Percentiles rank a stretch among this genome's conserved stretches.
These are phyloP conservation scores for Penicillium lagena DNA, from an alignment of 495 filamentous ascomycete genomes.

Conservation along the genomic window DNA sequence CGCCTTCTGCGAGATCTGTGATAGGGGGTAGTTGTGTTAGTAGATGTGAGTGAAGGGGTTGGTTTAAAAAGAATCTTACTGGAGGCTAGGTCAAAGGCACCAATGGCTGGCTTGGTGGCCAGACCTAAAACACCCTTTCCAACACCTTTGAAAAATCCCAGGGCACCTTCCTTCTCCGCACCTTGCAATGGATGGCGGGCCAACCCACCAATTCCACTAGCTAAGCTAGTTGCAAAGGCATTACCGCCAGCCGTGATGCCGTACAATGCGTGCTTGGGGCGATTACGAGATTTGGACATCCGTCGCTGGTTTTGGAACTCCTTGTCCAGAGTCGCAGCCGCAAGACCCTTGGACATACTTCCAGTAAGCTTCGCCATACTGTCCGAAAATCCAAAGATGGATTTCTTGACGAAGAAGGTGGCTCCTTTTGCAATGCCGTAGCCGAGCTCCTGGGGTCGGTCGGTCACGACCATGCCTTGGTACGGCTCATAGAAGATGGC, in stretches of 20 bases:
- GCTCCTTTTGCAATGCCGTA: slow-evolving; percentile 94
- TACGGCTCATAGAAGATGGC: slow-evolving; percentile 99
- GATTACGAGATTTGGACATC: slow-evolving; percentile 86
- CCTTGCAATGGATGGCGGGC: slow-evolving; percentile 91
- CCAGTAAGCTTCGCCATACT: slow-evolving; percentile 95
- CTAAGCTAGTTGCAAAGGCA: slow-evolving; percentile 86
- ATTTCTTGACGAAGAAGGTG: slow-evolving; percentile 96
- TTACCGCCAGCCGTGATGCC: slow-evolving; percentile 94
- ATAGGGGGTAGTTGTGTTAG: slow-evolving; percentile 11
- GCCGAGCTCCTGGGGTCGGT: slow-evolving; percentile 88
- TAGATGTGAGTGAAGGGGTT: neutral
- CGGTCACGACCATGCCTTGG: slow-evolving; percentile 94
- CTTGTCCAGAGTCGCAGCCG: slow-evolving; percentile 93
- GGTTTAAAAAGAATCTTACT: slow-evolving; percentile 32
- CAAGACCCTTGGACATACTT: slow-evolving; percentile 91
- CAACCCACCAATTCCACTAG: slow-evolving; percentile 86
- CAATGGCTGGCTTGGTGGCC: slow-evolving; percentile 93
- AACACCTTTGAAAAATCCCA: slow-evolving; percentile 94
- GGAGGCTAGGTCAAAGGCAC: slow-evolving; percentile 92
- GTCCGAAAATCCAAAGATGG: slow-evolving; percentile 92
- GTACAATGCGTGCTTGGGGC: slow-evolving; percentile 94
- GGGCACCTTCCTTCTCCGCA: slow-evolving; percentile 88
- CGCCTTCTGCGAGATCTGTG: slow-evolving; percentile 80
- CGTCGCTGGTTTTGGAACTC: slow-evolving; percentile 95
- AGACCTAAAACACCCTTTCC: slow-evolving; percentile 90